phyloP scores from a whole-genome alignment of 176 grass and related monocot species.

The Olyra latifolia region DNA sequence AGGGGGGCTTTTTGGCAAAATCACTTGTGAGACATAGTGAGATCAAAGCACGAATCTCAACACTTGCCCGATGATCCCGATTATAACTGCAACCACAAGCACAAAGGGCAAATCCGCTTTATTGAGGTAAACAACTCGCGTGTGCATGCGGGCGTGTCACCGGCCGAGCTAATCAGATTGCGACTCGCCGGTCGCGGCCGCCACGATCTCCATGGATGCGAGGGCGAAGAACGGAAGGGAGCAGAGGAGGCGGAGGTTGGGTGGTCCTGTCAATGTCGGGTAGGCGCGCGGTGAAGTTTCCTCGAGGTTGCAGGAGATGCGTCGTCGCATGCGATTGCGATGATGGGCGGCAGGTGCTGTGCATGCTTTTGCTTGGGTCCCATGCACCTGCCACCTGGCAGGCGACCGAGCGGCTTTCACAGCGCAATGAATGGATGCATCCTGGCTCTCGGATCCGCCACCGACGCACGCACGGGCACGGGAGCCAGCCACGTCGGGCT shows the following conservation, averaged over 20 bases:
- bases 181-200: too few species aligned
- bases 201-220: background rate
- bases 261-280: conserved; percentile 20
- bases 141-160: too few species aligned
- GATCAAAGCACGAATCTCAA: too few species aligned
- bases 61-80: too few species aligned
- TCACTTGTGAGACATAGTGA: too few species aligned
- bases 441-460: background rate
- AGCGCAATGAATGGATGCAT: background rate
- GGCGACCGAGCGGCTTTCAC: background rate
- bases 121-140: too few species aligned
- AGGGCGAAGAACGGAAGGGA: background rate
- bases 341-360: background rate
- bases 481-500: background rate
- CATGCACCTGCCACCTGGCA: conserved; percentile 14
- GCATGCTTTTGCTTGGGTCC: background rate
- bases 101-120: too few species aligned
- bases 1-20: too few species aligned
- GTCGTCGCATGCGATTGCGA: background rate
- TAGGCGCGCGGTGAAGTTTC: conserved; percentile 32
- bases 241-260: background rate
- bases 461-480: conserved; percentile 18
- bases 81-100: too few species aligned
- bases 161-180: too few species aligned
- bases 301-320: background rate